Evolutionary conservation across 495 filamentous ascomycete genomes (phyloP), one percentile per base, ranked within the genome.

Genomic region (Glonium stellatum): DNA sequence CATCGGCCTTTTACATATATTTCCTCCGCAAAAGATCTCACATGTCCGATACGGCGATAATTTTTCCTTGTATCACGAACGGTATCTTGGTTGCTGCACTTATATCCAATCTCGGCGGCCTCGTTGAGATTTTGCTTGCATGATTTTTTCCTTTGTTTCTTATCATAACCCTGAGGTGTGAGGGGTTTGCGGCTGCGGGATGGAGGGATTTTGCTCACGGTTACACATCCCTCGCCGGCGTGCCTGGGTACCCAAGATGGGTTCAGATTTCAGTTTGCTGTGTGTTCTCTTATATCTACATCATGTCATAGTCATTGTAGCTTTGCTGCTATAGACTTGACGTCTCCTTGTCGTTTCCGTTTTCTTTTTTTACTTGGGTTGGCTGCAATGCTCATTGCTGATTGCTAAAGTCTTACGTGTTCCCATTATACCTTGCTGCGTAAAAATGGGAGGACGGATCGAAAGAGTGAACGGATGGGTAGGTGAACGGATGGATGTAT

Each of bases 1-100:
- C 48, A 51, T 8, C 18, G 31, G 21, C 48, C 21, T 25, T 51
- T 25, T 25, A 51, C 48, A 51, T 51, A 51, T 15, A 51, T 51
- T 25, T 51, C 48, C 23, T 31, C 13, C 21, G 25, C 21, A 50
- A 51, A 51, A 51, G 48, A 51, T 51, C 19, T 51, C 48, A 51
- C 48, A 27, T 27, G 48, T 51, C 21, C 48, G 48, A 51, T 31
- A 51, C 48, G 18, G 48, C 48, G 48, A 13, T 31, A 25, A 27
- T 25, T 51, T 51, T 51, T 27, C 48, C 23, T 51, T 51, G 48
- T 51, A 51, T 51, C 48, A 51, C 48, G 48, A 51, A 51, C 39
- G 18, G 18, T 44, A 44, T 13, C 39, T 44, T 11, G 39, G 39
- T 44, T 44, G 39, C 39, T 44, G 39, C 39, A 4, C 12, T 44